Evolutionary conservation across 306 rosid species (phyloP).

Genomic region (Rubus idaeus): DNA sequence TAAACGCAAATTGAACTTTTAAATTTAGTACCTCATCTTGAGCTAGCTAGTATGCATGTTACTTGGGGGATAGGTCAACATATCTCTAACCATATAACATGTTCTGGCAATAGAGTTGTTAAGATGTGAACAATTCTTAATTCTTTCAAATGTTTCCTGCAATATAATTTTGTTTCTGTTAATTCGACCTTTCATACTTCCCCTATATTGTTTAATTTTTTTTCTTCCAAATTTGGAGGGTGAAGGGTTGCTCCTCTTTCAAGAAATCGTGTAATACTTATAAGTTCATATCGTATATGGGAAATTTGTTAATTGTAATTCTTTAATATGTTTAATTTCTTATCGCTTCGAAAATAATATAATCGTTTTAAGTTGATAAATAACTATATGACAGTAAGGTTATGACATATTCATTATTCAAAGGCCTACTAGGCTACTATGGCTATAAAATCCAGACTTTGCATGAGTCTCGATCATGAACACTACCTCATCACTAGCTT

Average conservation of each 20-base stretch:
- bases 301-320: too few relatives aligned
- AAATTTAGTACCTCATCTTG: background rate
- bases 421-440: background rate
- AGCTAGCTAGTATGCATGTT: background rate
- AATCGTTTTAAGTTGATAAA: background rate
- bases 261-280: too few relatives aligned
- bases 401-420: background rate
- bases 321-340: background rate
- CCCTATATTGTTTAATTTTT: too few relatives aligned
- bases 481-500: background rate
- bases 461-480: background rate
- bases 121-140: background rate
- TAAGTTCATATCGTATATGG: too few relatives aligned
- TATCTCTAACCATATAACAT: background rate
- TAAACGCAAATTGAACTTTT: background rate
- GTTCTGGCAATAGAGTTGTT: background rate
- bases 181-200: too few relatives aligned
- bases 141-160: too few relatives aligned
- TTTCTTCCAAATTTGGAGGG: too few relatives aligned
- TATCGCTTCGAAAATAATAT: background rate
- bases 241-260: too few relatives aligned
- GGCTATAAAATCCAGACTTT: background rate
- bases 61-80: background rate
- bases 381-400: background rate
- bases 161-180: too few relatives aligned